These are phyloP conservation scores for Sphaerostilbella broomeana DNA, from an alignment of 2,329 filamentous ascomycete species.

Conservation along the genomic window DNA sequence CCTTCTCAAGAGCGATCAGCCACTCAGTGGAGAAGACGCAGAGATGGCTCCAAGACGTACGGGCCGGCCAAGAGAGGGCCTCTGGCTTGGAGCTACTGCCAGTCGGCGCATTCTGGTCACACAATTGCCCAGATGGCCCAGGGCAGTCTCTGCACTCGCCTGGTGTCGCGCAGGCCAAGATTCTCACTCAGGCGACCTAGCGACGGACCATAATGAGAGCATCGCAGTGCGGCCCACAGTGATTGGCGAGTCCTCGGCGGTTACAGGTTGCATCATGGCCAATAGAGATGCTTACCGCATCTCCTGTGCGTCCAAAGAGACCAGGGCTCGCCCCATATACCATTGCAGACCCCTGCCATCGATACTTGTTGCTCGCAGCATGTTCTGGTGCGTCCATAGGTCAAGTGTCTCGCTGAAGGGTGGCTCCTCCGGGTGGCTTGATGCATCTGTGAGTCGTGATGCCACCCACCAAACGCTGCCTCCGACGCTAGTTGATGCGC, in stretches of 20 bases:
- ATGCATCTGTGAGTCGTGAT: background rate
- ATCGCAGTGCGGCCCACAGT: slow-evolving; percentile 17
- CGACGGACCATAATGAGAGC: background rate
- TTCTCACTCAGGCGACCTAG: background rate
- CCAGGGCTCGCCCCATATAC: background rate
- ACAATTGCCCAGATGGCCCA: background rate
- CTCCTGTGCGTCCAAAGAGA: slow-evolving; percentile 6
- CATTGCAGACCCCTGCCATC: slow-evolving; percentile 8
- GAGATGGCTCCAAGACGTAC: background rate
- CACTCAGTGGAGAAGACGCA: background rate
- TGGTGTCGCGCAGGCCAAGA: background rate
- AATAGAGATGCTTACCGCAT: slow-evolving; percentile 27
- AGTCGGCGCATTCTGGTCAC: slow-evolving; percentile 11
- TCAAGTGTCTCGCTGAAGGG: too few species aligned
- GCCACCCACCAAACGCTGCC: background rate
- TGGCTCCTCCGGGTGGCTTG: too few species aligned
- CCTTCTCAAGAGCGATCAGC: background rate
- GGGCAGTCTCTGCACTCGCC: background rate
- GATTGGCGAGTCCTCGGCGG: slow-evolving; percentile 33
- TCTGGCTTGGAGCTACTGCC: slow-evolving; percentile 9
- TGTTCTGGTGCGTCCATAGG: background rate
- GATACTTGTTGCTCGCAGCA: background rate
- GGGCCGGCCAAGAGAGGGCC: slow-evolving; percentile 5
- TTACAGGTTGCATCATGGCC: slow-evolving; percentile 28
- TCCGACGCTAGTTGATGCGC: background rate